Conservation (phyloP, 805 yeast genomes). For the Saccharomycopsis vini region DNA sequence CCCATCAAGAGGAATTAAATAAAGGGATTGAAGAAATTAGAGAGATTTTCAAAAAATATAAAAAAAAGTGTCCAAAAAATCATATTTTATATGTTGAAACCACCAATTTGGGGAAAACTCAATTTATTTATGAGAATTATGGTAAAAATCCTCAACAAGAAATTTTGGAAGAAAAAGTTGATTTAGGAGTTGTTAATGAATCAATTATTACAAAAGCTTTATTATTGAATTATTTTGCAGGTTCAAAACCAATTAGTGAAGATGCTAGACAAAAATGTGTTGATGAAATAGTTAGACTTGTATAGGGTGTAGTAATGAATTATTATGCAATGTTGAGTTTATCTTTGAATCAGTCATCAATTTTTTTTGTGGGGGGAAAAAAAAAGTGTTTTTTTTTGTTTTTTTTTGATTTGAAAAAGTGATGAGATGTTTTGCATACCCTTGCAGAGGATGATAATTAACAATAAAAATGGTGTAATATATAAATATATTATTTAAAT, state of each 20-base stretch:
- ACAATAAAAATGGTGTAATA: too few relatives aligned
- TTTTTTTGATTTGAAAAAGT: too few relatives aligned
- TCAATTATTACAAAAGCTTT: slow-evolving; percentile 46
- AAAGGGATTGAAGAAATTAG: slow-evolving; percentile 17
- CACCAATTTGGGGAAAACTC: slow-evolving; percentile 24
- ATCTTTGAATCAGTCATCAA: too few relatives aligned
- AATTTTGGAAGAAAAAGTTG: slow-evolving; percentile 17
- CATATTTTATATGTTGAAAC: slow-evolving; percentile 38
- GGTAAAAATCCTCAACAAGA: slow-evolving; percentile 13
- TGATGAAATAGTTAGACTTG: slow-evolving; percentile 25
- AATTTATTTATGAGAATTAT: slow-evolving; percentile 21
- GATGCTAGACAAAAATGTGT: slow-evolving; percentile 36
- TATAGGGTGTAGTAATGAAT: too few relatives aligned
- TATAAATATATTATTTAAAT: too few relatives aligned
- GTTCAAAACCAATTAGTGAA: slow-evolving; percentile 51
- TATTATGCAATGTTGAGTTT: too few relatives aligned
- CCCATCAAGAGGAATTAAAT: slow-evolving; percentile 11
- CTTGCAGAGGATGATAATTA: too few relatives aligned
- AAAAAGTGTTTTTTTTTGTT: too few relatives aligned
- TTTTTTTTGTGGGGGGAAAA: too few relatives aligned
- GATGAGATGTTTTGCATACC: too few relatives aligned
- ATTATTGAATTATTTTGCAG: slow-evolving; percentile 55
- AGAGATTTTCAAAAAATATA: slow-evolving; percentile 13
- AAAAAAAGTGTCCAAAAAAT: slow-evolving; percentile 37
- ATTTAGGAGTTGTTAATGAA: slow-evolving; percentile 45